Evolutionary conservation across 129 eudicot species (phyloP).

Genomic region (Chrysanthemum seticuspe): DNA sequence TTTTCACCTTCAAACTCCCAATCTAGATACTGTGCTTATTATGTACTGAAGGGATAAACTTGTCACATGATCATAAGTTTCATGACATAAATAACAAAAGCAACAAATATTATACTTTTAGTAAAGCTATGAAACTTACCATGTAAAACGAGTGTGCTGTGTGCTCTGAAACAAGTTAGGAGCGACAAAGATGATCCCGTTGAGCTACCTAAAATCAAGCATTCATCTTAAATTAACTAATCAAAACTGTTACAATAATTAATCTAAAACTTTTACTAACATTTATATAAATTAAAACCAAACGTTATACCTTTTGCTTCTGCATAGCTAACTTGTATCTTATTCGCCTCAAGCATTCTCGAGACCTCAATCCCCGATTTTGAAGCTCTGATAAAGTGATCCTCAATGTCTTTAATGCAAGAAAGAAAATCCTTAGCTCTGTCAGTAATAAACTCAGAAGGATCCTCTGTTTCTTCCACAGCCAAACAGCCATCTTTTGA

Average conservation of each 20-base stretch:
- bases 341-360: conserved; percentile 89
- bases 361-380: conserved; percentile 79
- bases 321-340: conserved; percentile 65
- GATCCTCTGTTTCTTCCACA: conserved; percentile 68
- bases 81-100: background rate
- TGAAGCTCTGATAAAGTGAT: conserved; percentile 72
- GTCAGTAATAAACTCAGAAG: conserved; percentile 55
- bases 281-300: background rate
- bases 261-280: background rate
- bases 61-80: background rate
- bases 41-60: too few species aligned
- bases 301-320: conserved; percentile 61
- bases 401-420: conserved; percentile 78
- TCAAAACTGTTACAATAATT: background rate
- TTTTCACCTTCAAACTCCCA: too few species aligned
- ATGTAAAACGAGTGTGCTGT: conserved; percentile 35
- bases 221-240: background rate
- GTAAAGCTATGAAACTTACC: conserved; percentile 39
- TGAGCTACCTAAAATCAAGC: conserved; percentile 48
- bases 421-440: conserved; percentile 80
- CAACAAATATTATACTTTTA: background rate
- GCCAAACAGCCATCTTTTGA: conserved; percentile 35
- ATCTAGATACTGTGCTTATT: too few species aligned
- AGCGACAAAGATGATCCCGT: conserved; percentile 38
- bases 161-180: conserved; percentile 59